Base-by-base conservation (phyloP, 305 asterid genomes). In the Nicotiana rustica region DNA sequence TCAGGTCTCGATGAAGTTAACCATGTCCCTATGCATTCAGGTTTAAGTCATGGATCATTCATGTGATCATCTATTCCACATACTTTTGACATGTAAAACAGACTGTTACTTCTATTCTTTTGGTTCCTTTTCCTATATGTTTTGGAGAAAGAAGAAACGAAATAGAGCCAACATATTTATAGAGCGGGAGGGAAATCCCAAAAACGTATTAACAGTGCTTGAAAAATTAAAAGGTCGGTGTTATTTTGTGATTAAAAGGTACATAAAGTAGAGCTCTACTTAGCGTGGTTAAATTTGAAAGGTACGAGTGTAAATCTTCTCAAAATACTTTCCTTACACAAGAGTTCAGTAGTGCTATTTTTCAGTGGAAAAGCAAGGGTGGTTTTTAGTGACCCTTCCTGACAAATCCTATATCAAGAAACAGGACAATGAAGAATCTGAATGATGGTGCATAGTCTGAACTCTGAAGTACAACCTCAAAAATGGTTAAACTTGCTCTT, bases 11-110 rank as follows among this genome's bases (percentile, higher is more conserved):
- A 18, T 49, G 57, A 14, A 25, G 41, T 56, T 12, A 35, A 49
- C 4, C 4, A 73, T 25, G 5, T 49, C n/a, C 64, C 7, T 7
- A 49, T 29, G 66, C 49, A 2, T 76, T 55, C 31, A 52, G 64
- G 65, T 29, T 75, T 25, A 25, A 52, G 64, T 29, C 21, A 14
- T 7, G 65, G 47, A 52, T 73, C 79, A 73, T 75, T 52, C 80
- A 25, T 25, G 80, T 52, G 44, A 49, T 71, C 79, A 49, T 6
- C 5, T 25, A n/a, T 7, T 44, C 19, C 38, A 47, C 38, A 47
- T 12, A 6, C 64, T 47, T 49, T 49, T 49, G 44, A 49, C 62
- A 49, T 49, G 79, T 47, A 71, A 21, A 47, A 5, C 2, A 47
- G 36, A 44, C 61, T 25, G 62, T 49, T 73, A 73, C 15, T 25